Percentiles rank a stretch among this genome's conserved stretches.
Evolutionary conservation across 257 asterid genomes (phyloP).

Genomic region (Forsythia viridissima): DNA sequence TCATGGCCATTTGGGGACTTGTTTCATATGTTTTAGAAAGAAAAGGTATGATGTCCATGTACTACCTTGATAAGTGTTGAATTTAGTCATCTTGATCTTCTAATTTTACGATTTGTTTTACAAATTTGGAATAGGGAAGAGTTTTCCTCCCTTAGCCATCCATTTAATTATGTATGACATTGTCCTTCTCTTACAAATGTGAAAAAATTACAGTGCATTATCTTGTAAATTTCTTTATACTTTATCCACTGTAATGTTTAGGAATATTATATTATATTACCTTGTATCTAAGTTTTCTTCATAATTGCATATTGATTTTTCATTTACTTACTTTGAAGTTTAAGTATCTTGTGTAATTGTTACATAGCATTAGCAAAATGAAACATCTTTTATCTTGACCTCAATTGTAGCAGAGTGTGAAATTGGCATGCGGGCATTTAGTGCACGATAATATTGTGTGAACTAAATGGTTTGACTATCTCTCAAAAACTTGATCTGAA

Average conservation of each 20-base stretch:
- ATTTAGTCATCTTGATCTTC: background rate
- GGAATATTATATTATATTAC: background rate
- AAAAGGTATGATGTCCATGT: slow-evolving; percentile 42
- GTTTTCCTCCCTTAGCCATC: background rate
- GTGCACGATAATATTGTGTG: background rate
- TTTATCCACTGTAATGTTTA: background rate
- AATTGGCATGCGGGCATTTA: background rate
- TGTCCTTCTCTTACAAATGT: background rate
- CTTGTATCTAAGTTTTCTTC: background rate
- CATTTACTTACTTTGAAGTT: background rate
- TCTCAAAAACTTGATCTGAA: background rate
- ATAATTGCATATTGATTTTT: background rate
- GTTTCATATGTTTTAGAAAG: slow-evolving; percentile 53
- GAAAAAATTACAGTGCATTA: background rate
- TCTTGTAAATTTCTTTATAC: background rate
- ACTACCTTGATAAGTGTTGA: background rate
- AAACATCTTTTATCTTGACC: background rate
- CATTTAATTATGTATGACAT: background rate
- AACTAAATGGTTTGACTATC: background rate
- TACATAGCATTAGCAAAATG: background rate
- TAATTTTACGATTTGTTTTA: background rate
- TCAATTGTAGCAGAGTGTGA: background rate
- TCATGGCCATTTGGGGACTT: slow-evolving; percentile 34
- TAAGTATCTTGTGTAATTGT: background rate
- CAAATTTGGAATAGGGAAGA: background rate